Conservation (phyloP, 1,284 basidiomycete genomes). For the Singerocomus inundabilis region DNA sequence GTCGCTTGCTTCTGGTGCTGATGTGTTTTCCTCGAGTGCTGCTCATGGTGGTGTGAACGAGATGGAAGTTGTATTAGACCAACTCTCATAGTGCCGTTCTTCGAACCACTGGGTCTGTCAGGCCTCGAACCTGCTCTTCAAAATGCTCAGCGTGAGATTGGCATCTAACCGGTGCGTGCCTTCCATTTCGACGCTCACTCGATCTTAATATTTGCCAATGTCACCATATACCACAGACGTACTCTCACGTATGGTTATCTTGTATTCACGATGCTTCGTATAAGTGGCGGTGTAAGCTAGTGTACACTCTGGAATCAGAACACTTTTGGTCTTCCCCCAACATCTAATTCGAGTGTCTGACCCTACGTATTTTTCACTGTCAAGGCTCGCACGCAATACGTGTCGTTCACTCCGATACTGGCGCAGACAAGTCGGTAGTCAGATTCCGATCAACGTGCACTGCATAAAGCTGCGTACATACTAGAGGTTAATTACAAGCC, state of each 20-base stretch:
- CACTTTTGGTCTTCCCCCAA: background rate
- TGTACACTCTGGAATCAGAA: background rate
- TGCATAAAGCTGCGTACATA: background rate
- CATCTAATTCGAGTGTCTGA: background rate
- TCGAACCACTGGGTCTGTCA: background rate
- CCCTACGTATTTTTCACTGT: background rate
- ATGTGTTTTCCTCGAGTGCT: slow-evolving; percentile 56
- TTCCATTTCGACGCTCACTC: background rate
- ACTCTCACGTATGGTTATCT: background rate
- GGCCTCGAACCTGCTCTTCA: background rate
- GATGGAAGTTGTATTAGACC: slow-evolving; percentile 48
- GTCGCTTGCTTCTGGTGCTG: slow-evolving; percentile 72
- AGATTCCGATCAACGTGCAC: background rate
- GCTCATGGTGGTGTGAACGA: slow-evolving; percentile 40
- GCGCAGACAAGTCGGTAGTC: background rate
- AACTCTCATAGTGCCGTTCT: slow-evolving; percentile 14
- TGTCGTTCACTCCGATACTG: too few relatives aligned
- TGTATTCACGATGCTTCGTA: background rate
- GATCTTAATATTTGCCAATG: background rate
- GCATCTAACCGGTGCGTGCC: slow-evolving; percentile 4
- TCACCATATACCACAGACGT: too few relatives aligned
- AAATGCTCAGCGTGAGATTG: too few relatives aligned
- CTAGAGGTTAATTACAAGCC: background rate
- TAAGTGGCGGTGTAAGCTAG: background rate
- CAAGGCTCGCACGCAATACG: background rate